Evolutionary conservation across 306 rosid genomes (phyloP).

Genomic region (Fragaria vesca): DNA sequence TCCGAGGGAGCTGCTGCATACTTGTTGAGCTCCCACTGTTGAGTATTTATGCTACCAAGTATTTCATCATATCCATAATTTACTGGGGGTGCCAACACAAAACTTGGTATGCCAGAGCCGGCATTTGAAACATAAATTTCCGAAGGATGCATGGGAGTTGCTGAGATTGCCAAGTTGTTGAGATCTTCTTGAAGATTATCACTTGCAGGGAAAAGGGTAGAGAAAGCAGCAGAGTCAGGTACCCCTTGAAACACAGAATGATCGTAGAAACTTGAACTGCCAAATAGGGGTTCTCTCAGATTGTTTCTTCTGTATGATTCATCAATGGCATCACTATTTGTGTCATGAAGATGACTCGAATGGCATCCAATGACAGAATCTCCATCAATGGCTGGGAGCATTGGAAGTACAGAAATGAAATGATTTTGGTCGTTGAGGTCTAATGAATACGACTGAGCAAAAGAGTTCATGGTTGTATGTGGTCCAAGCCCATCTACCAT

Average conservation of each 20-base stretch:
- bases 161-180: constrained; percentile 37
- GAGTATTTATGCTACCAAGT: constrained; percentile 25
- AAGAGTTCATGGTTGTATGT: constrained; percentile 40
- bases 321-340: constrained; percentile 23
- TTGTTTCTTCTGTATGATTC: constrained; percentile 32
- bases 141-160: constrained; percentile 33
- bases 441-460: constrained; percentile 41
- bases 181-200: constrained; percentile 45
- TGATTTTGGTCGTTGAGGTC: constrained; percentile 47
- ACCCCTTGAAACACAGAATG: constrained; percentile 39
- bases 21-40: constrained; percentile 35
- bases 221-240: constrained; percentile 38
- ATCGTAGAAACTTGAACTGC: constrained; percentile 30
- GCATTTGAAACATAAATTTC: constrained; percentile 39
- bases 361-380: constrained; percentile 26
- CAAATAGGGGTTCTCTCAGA: constrained; percentile 33
- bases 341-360: constrained; percentile 25
- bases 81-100: constrained; percentile 28
- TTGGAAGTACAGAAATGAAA: constrained; percentile 41
- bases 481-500: constrained; percentile 40
- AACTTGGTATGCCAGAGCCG: constrained; percentile 43
- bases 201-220: constrained; percentile 44
- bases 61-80: constrained; percentile 39
- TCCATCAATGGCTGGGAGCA: constrained; percentile 38
- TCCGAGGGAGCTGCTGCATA: constrained; percentile 31